Conservation (phyloP, 208 protist species). For the Borovskyia barvae region DNA sequence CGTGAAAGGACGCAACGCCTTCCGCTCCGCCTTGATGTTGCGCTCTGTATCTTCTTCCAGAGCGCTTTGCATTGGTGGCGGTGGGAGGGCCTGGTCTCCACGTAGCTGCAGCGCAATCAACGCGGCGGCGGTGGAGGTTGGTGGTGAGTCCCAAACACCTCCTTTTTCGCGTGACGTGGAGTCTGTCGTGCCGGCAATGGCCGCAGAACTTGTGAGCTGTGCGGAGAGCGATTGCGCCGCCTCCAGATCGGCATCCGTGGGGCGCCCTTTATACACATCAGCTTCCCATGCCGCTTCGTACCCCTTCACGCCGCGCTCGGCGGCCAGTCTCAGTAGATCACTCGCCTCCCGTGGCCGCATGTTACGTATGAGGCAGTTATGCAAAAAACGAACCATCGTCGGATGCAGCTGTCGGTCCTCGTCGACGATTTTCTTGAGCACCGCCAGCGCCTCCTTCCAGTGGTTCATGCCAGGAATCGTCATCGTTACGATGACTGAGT, state of each 20-base stretch:
- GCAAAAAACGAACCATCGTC: constrained; percentile 81
- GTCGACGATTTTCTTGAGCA: constrained; percentile 73
- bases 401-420: constrained; percentile 85
- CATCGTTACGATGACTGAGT: constrained; percentile 86
- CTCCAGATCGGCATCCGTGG: constrained; percentile 45
- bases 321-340: constrained; percentile 64
- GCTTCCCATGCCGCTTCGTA: constrained; percentile 83
- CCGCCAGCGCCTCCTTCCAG: constrained; percentile 64
- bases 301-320: constrained; percentile 70
- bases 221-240: constrained; percentile 6
- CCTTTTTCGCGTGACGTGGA: not conserved
- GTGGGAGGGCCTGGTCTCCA: constrained; percentile 61
- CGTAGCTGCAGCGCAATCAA: constrained; percentile 69
- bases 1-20: constrained; percentile 63
- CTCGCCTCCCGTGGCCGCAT: constrained; percentile 79
- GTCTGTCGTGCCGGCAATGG: no score
- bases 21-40: constrained; percentile 46
- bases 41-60: constrained; percentile 53
- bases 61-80: constrained; percentile 32
- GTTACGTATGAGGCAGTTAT: constrained; percentile 89
- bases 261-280: constrained; percentile 71
- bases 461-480: constrained; percentile 87
- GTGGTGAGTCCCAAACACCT: not conserved
- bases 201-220: no score
- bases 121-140: constrained; percentile 27